These are phyloP conservation scores for Tolypocladium capitatum DNA, from an alignment of 2,329 filamentous ascomycete species.

Conservation along the genomic window DNA sequence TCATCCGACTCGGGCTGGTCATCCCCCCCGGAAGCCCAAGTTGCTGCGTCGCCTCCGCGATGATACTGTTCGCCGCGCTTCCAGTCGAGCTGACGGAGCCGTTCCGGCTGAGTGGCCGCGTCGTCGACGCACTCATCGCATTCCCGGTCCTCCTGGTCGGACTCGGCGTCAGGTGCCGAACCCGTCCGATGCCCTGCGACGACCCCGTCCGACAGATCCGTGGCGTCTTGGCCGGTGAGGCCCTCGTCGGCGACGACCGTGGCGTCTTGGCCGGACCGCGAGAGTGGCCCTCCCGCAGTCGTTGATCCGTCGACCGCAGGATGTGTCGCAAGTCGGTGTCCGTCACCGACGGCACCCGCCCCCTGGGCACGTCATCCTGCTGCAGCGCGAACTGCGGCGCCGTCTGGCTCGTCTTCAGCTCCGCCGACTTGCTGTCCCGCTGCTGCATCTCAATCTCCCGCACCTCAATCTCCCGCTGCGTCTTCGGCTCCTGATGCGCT, in stretches of 20 bases:
- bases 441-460: slow-evolving; percentile 8
- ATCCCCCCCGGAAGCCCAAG: slow-evolving; percentile 21
- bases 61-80: slow-evolving; percentile 27
- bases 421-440: not conserved
- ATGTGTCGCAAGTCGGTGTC: slow-evolving; percentile 39
- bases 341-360: slow-evolving; percentile 12
- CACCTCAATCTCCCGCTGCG: slow-evolving; percentile 3
- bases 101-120: slow-evolving; percentile 8
- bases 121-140: slow-evolving; percentile 5
- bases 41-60: slow-evolving; percentile 21
- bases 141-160: slow-evolving; percentile 14
- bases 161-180: slow-evolving; percentile 11
- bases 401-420: slow-evolving; percentile 11
- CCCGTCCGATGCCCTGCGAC: slow-evolving; percentile 4
- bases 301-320: slow-evolving; percentile 37
- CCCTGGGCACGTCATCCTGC: slow-evolving; percentile 4
- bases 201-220: slow-evolving; percentile 2
- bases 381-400: slow-evolving; percentile 8
- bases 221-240: slow-evolving; percentile 12
- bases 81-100: slow-evolving; percentile 18
- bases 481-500: not conserved
- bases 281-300: slow-evolving; percentile 27
- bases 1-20: slow-evolving; percentile 30
- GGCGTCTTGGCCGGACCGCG: slow-evolving; percentile 18
- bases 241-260: slow-evolving; percentile 2